These are phyloP conservation scores for Suillus bovinus DNA, from an alignment of 768 basidiomycete genomes.

Conservation along the genomic window DNA sequence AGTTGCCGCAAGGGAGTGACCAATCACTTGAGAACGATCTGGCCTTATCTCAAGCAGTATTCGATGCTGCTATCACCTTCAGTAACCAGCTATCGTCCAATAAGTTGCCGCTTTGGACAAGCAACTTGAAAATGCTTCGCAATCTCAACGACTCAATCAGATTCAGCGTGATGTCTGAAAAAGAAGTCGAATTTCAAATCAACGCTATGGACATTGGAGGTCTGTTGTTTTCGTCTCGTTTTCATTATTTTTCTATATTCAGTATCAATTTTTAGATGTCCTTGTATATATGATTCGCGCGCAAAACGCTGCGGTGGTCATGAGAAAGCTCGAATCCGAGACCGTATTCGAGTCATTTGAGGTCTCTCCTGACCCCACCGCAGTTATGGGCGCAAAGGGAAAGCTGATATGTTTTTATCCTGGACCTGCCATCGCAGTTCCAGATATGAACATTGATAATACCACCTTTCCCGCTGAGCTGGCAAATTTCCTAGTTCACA, in stretches of 20 bases:
- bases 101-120: slow-evolving; percentile 28
- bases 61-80: slow-evolving; percentile 24
- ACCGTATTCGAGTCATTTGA: slow-evolving; percentile 49
- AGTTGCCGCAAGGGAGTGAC: slow-evolving; percentile 41
- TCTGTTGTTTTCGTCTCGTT: not conserved
- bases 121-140: slow-evolving; percentile 33
- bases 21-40: slow-evolving; percentile 22
- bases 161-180: slow-evolving; percentile 10
- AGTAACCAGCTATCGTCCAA: slow-evolving; percentile 3
- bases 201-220: slow-evolving; percentile 19
- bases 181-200: slow-evolving; percentile 21
- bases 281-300: slow-evolving; percentile 39
- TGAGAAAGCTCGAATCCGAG: slow-evolving; percentile 30
- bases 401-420: slow-evolving; percentile 50
- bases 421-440: slow-evolving; percentile 42
- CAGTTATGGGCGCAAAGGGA: slow-evolving; percentile 39
- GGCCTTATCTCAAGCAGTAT: slow-evolving; percentile 24
- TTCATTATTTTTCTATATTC: not conserved
- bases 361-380: slow-evolving; percentile 36
- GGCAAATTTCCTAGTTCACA: slow-evolving; percentile 37
- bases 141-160: slow-evolving; percentile 18
- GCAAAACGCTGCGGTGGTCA: slow-evolving; percentile 50
- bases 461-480: slow-evolving; percentile 36
- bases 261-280: slow-evolving; percentile 30
- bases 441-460: slow-evolving; percentile 28